Evolutionary conservation across 2,329 filamentous ascomycete species (phyloP).

Genomic region (Epichloe coenophiala): DNA sequence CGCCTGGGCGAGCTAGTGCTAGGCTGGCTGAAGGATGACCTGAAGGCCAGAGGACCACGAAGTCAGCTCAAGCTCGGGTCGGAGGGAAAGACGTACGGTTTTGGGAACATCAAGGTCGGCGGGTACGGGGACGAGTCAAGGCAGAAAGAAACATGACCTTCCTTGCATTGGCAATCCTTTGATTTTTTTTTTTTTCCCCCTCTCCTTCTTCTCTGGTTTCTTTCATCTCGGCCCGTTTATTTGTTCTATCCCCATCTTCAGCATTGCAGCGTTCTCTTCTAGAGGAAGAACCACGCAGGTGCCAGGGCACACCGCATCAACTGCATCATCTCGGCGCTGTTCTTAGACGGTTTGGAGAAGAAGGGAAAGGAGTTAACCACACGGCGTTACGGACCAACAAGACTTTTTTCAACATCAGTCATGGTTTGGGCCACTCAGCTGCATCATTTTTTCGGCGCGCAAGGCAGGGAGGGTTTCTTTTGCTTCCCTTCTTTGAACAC

Average conservation of each 20-base stretch:
- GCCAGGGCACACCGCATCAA: neutral
- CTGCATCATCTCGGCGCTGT: conserved; percentile 2
- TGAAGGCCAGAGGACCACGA: conserved; percentile 65
- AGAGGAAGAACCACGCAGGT: neutral
- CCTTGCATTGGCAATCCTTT: neutral
- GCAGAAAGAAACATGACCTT: conserved; percentile 15
- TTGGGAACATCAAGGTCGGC: conserved; percentile 36
- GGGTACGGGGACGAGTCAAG: conserved; percentile 45
- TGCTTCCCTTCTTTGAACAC: neutral
- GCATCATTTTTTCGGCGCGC: conserved; percentile 11
- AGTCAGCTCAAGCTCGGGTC: conserved; percentile 39
- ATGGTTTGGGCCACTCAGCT: conserved; percentile 16
- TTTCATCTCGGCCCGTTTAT: neutral
- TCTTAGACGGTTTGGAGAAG: neutral
- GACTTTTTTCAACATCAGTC: neutral
- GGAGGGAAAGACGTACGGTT: conserved; percentile 51
- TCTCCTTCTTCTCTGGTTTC: neutral
- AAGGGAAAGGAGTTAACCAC: neutral
- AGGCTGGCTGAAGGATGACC: conserved; percentile 71
- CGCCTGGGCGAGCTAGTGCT: conserved; percentile 78
- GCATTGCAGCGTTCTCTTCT: neutral
- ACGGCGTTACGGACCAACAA: neutral
- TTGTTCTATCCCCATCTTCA: neutral
- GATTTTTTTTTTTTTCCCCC: no score
- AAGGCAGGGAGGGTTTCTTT: neutral